phyloP scores from a whole-genome alignment of 345 rosid genomes.

The Firmiana major region DNA sequence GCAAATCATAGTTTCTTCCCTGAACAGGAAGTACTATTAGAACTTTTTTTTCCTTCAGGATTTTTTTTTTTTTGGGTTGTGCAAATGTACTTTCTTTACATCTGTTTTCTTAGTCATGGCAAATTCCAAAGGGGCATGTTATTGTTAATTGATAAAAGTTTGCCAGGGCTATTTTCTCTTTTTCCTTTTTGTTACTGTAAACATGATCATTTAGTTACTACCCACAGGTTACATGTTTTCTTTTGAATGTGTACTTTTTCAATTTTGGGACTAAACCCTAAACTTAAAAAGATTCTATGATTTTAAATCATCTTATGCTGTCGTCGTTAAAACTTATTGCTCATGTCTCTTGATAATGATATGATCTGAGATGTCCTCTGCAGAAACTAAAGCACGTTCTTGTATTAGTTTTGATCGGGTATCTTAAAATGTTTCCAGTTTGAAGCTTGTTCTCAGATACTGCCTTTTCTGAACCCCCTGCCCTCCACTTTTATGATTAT shows the following conservation, averaged over 20 bases:
- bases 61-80: background rate
- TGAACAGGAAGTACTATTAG: background rate
- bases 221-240: background rate
- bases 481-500: background rate
- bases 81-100: background rate
- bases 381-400: background rate
- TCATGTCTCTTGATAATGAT: background rate
- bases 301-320: background rate
- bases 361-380: background rate
- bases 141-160: background rate
- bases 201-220: background rate
- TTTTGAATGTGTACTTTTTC: background rate
- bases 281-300: background rate
- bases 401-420: background rate
- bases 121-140: too few species aligned
- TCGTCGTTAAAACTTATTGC: background rate
- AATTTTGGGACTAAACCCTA: background rate
- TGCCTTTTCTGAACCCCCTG: background rate
- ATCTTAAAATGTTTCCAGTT: background rate
- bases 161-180: background rate
- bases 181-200: background rate
- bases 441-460: background rate
- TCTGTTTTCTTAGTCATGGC: background rate
- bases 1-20: background rate
- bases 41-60: background rate